Percentiles rank a stretch among this genome's conserved stretches.
These are phyloP conservation scores for Rhododendron ferrugineum DNA, from an alignment of 148 eudicot genomes.

Conservation along the genomic window DNA sequence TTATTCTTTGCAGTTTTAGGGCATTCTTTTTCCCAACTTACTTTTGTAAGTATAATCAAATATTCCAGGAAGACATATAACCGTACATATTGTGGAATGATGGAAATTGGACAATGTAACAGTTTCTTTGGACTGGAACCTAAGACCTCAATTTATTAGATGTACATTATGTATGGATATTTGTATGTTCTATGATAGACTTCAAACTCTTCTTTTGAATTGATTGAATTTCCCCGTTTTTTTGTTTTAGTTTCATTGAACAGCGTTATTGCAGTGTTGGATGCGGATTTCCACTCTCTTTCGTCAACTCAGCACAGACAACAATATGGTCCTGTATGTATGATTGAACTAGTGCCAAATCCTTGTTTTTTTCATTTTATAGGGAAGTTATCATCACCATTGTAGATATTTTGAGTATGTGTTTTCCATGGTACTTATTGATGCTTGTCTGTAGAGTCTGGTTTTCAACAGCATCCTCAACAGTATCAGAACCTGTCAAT, in stretches of 20 bases:
- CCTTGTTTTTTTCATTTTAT: not conserved
- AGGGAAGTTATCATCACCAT: not conserved
- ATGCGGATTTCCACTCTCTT: conserved; percentile 97
- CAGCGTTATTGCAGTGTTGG: conserved; percentile 96
- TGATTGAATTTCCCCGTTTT: not conserved
- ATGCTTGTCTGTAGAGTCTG: not conserved
- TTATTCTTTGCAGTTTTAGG: not conserved
- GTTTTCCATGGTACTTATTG: not conserved
- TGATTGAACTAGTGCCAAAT: conserved; percentile 3
- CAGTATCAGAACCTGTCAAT: not conserved
- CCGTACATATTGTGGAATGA: not conserved
- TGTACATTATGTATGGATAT: not conserved
- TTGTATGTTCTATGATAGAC: not conserved
- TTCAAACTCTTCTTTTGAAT: not conserved
- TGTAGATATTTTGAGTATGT: not conserved
- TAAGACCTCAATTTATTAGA: not conserved
- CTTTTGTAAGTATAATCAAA: not conserved
- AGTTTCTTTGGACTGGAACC: not conserved
- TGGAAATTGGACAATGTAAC: not conserved
- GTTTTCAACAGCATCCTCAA: not conserved
- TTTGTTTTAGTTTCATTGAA: conserved; percentile 78
- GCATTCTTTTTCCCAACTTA: not conserved
- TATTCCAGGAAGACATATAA: not conserved
- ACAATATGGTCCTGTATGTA: conserved; percentile 93
- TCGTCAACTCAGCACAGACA: conserved; percentile 92